These are phyloP conservation scores for Plasmopara viticola DNA, from an alignment of 352 stramenopile species.

Conservation along the genomic window DNA sequence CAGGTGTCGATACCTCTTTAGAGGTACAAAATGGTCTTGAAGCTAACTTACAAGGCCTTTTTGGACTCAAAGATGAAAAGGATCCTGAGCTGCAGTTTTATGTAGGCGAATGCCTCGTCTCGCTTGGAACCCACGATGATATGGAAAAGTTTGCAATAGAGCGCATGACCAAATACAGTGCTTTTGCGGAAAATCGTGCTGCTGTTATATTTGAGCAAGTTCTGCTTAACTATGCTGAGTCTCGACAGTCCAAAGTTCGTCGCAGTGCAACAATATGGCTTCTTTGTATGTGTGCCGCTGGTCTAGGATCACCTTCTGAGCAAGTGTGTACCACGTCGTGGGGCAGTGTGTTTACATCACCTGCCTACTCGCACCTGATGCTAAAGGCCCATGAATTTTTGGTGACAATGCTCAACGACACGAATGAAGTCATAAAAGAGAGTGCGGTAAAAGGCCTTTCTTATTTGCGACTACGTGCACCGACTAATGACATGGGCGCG, in stretches of 20 bases:
- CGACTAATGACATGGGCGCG: conserved; percentile 40
- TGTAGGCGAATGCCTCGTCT: conserved; percentile 45
- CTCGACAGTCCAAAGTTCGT: conserved; percentile 36
- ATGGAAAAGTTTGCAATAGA: conserved; percentile 17
- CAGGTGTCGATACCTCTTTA: conserved; percentile 7
- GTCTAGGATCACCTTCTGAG: conserved; percentile 15
- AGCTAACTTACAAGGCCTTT: conserved; percentile 17
- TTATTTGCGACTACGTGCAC: conserved; percentile 57
- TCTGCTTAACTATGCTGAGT: conserved; percentile 29
- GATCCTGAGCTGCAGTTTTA: conserved; percentile 47
- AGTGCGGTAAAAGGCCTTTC: conserved; percentile 71
- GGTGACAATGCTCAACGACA: conserved; percentile 75
- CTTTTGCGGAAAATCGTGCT: conserved; percentile 29
- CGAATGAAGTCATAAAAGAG: conserved; percentile 56
- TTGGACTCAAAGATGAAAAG: conserved; percentile 21
- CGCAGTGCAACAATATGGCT: conserved; percentile 60
- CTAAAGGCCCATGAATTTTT: conserved; percentile 67
- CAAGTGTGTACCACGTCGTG: conserved; percentile 20
- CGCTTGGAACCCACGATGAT: conserved; percentile 34
- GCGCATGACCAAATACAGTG: conserved; percentile 10
- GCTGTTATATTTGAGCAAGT: conserved; percentile 36
- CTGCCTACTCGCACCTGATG: conserved; percentile 25
- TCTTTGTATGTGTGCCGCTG: conserved; percentile 57
- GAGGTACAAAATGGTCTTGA: conserved; percentile 23
- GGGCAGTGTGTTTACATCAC: conserved; percentile 27